Evolutionary conservation across 2,329 filamentous ascomycete genomes (phyloP), one percentile per base, ranked within the genome.

Genomic region (Monosporascus sp.): DNA sequence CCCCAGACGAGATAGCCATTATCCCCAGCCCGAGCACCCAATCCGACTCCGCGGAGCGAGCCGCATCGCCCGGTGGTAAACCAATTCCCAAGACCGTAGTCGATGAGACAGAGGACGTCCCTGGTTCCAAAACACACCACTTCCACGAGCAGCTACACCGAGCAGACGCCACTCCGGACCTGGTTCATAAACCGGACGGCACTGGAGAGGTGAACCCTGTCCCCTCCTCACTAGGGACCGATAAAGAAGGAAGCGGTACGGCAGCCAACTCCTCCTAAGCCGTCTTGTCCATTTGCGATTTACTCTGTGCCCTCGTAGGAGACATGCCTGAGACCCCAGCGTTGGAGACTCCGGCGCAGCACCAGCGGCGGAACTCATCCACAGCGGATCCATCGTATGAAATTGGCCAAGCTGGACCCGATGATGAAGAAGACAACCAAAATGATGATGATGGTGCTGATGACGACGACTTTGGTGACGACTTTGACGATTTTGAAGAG

Each of bases 401-500:
- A n/a, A 41, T 8, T n/a, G 38, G 17, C 18, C 38, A 41, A 7
- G 38, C 7, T 41, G 62, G 41, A 52, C 61, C 55, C 53, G 56
- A 55, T 56, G 58, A 57, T 38, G 63, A 66, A 39, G 68, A 66
- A 20, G 63, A 63, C 43, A 64, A 58, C 6, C 61, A 63, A 24
- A 63, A 65, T 8, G 60, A 62, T 18, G 63, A 62, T 18, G 63
- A 66, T 27, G 62, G 53, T 3, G 52, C 58, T 7, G 60, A 66
- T 35, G 72, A 71, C 61, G 76, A 79, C 57, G 78, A 77, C 43
- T 82, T 81, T 64, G 80, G 77, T 22, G 80, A 83, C 61, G 81
- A 84, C 55, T 80, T 82, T 69, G 81, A 85, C 65, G 81, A 83
- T 56, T 84, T 85, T 59, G 80, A 83, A 62, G 81, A 84, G 62